Conservation (phyloP, 116 monocot genomes). For the Trichopus zeylanicus region DNA sequence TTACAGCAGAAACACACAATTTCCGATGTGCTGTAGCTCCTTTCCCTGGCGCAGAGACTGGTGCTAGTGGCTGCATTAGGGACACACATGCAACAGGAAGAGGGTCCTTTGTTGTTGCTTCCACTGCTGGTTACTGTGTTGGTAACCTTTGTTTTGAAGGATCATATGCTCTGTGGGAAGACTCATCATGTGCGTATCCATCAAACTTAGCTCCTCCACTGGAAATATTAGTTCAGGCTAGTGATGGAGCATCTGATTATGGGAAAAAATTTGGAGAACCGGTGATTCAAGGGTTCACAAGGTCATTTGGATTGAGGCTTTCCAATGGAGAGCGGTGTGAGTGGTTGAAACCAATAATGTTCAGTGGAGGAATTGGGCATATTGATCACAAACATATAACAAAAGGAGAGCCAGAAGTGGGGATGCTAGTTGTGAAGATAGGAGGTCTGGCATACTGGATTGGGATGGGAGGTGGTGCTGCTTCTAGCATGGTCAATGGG, state of each 20-base stretch:
- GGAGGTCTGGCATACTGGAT: constrained; percentile 94
- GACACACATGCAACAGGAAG: constrained; percentile 96
- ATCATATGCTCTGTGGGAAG: constrained; percentile 85
- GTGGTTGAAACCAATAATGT: constrained; percentile 99
- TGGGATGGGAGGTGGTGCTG: constrained; percentile 99
- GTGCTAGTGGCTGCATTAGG: constrained; percentile 85
- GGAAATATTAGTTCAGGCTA: constrained; percentile 82
- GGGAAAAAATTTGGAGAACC: constrained; percentile 98
- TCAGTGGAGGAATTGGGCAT: constrained; percentile 85
- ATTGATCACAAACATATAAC: constrained; percentile 73
- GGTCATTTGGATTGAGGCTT: constrained; percentile 84
- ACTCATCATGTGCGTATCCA: constrained; percentile 69
- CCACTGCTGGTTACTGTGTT: constrained; percentile 94
- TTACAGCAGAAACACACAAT: constrained; percentile 98
- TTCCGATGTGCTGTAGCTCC: constrained; percentile 97
- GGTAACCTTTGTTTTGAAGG: constrained; percentile 85
- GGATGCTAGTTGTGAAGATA: constrained; percentile 95
- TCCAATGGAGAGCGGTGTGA: constrained; percentile 80
- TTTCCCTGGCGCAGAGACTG: constrained; percentile 94
- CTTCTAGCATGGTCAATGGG: constrained; percentile 96
- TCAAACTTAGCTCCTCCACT: constrained; percentile 78
- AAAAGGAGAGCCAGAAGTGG: constrained; percentile 80
- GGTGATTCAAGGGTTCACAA: constrained; percentile 83
- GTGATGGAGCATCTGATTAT: constrained; percentile 93
- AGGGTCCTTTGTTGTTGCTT: constrained; percentile 87